Evolutionary conservation across 176 grass and related monocot genomes (phyloP), one percentile per base, ranked within the genome.

Genomic region (Zea luxurians): DNA sequence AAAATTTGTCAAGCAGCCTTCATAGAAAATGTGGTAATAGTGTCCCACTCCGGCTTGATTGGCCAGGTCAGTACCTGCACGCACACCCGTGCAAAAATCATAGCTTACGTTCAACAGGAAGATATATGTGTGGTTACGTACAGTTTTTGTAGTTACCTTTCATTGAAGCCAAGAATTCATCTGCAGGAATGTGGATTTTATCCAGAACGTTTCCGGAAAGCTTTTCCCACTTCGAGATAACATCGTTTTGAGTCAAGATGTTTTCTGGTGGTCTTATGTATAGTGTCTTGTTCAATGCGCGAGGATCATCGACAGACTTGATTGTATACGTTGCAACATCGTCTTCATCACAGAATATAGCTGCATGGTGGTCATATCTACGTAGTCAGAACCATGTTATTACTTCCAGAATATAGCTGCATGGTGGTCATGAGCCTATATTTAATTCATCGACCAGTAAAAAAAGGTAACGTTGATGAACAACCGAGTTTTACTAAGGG

Each of bases 1-100:
- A 48, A 93, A 97, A 59, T 91, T 92, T 42, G 75, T 69, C 70
- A 90, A 63, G 48, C 82, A 82, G 20, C 93, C 90, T 54, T 82
- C 82, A 8, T 85, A 90, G 38, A 85, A 97, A 20, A 93, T 82
- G 57, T 97, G 87, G 58, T 91, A 89, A 64, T 36, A 85, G 60
- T 97, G 90, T 1, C 53, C 80, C 2, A 88, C 36, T 7, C n/a
- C 90, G 1, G 79, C 38, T 76, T 90, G 79, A 20, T 27, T 2
- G 4, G 10, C 15, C 7, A 67, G 2, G 4, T 90, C 58, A 6
- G 17, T 41, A 21, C n/a, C 88, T 90, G 78, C 73, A 58, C n/a
- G 20, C 73, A 58, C 27, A 27, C 44, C 4, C 15, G 2, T 15
- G 6, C 2, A 50, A 36, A 36, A 50, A 2, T n/a, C 12, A 50